Evolutionary conservation across 805 yeast species (phyloP).

Genomic region (Barnettozyma californica): DNA sequence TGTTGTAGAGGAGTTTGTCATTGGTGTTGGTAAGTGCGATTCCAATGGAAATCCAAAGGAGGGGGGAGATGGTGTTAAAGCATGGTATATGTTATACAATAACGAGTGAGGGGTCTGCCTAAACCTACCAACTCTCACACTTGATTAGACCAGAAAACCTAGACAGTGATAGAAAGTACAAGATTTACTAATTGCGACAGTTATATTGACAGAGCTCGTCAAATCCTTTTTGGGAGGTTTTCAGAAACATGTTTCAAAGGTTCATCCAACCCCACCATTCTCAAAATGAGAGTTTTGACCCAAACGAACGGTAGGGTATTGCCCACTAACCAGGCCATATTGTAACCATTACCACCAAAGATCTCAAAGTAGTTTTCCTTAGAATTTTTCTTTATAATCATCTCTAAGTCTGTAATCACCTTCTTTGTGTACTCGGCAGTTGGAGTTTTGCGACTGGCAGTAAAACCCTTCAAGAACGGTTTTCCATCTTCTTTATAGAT

Average conservation of each 20-base stretch:
- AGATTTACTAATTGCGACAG: not conserved
- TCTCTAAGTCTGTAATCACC: slow-evolving; percentile 32
- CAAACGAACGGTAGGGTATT: slow-evolving; percentile 3
- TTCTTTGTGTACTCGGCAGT: slow-evolving; percentile 33
- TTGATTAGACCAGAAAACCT: not conserved
- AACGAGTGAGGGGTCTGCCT: not conserved
- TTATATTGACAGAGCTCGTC: too few relatives aligned
- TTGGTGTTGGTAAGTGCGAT: slow-evolving; percentile 8
- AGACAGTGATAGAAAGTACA: too few relatives aligned
- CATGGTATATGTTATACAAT: not conserved
- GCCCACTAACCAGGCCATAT: slow-evolving; percentile 9
- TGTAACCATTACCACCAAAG: slow-evolving; percentile 12
- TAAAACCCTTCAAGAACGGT: not conserved
- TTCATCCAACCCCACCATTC: not conserved
- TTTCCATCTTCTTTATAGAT: slow-evolving; percentile 13
- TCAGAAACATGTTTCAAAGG: not conserved
- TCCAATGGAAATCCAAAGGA: not conserved
- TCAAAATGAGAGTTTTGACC: not conserved
- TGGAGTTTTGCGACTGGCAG: slow-evolving; percentile 13
- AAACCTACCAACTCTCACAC: too few relatives aligned
- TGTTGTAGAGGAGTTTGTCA: slow-evolving; percentile 1
- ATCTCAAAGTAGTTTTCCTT: slow-evolving; percentile 8
- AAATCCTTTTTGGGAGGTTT: not conserved
- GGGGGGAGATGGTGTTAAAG: slow-evolving; percentile 7
- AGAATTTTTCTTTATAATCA: not conserved